Conservation (phyloP, 140 eudicot genomes). For the Erigeron philadelphicus region DNA sequence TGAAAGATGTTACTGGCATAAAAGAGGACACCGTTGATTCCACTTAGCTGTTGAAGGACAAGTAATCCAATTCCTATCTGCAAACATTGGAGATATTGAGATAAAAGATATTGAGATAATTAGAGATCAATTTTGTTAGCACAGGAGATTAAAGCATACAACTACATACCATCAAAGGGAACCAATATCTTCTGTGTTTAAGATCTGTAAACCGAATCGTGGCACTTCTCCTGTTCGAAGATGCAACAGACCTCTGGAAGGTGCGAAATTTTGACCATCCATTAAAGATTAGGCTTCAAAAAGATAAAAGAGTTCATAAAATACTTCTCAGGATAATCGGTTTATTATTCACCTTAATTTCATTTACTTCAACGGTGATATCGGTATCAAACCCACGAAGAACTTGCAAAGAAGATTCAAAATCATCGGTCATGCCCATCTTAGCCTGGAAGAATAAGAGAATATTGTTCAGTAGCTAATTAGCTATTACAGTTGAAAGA, state of each 20-base stretch:
- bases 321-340: constrained; percentile 5
- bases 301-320: constrained; percentile 1
- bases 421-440: constrained; percentile 98
- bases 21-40: constrained; percentile 83
- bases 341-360: constrained; percentile 58
- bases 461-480: constrained; percentile 1
- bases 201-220: constrained; percentile 69
- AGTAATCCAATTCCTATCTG: constrained; percentile 95
- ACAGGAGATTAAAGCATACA: neutral
- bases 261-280: neutral
- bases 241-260: constrained; percentile 78
- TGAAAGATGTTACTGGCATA: constrained; percentile 75
- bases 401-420: constrained; percentile 90
- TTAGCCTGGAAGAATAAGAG: constrained; percentile 53
- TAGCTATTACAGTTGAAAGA: constrained; percentile 7
- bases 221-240: constrained; percentile 58
- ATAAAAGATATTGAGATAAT: constrained; percentile 11
- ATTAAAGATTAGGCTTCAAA: constrained; percentile 12
- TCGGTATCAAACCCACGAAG: constrained; percentile 96
- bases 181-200: constrained; percentile 84
- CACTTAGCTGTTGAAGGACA: constrained; percentile 76
- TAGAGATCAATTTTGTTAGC: neutral
- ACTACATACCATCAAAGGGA: constrained; percentile 76
- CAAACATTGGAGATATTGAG: constrained; percentile 17
- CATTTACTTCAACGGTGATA: constrained; percentile 82